Conservation (phyloP, 148 eudicot genomes). For the Chenopodium suecicum region DNA sequence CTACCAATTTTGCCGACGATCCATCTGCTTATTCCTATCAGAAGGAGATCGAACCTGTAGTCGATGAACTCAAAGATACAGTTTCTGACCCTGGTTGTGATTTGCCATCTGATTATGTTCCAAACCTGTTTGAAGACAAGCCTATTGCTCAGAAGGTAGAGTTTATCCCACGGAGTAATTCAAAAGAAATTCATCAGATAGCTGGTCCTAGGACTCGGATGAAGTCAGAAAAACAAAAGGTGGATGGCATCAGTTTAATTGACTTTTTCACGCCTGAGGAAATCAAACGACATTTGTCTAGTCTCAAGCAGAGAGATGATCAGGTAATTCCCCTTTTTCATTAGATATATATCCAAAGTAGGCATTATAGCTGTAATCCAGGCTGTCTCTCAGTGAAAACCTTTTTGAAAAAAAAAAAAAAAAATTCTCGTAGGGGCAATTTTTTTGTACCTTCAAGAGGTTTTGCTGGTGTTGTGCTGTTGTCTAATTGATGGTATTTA, state of each 20-base stretch:
- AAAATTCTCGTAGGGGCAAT: neutral
- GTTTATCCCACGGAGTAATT: constrained; percentile 18
- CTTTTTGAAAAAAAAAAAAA: neutral
- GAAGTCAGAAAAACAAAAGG: constrained; percentile 40
- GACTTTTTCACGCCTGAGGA: constrained; percentile 65
- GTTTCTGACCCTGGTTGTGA: constrained; percentile 15
- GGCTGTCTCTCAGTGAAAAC: neutral
- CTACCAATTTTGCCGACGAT: constrained; percentile 25
- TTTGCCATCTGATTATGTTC: constrained; percentile 24
- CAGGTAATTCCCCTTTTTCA: constrained; percentile 42
- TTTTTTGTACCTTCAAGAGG: neutral
- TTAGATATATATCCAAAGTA: neutral
- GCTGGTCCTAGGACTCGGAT: constrained; percentile 17
- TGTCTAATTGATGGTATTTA: neutral
- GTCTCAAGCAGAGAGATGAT: constrained; percentile 43
- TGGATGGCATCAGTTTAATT: constrained; percentile 54
- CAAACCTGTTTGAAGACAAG: constrained; percentile 27
- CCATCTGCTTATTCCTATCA: constrained; percentile 19
- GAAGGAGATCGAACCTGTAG: constrained; percentile 27
- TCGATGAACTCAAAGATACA: constrained; percentile 20
- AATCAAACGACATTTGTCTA: constrained; percentile 55
- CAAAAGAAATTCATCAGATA: constrained; percentile 21
- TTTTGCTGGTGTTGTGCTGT: neutral
- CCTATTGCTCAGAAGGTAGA: constrained; percentile 31
- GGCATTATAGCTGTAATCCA: neutral